Evolutionary conservation across 345 rosid genomes (phyloP).

Genomic region (Aegle marmelos): DNA sequence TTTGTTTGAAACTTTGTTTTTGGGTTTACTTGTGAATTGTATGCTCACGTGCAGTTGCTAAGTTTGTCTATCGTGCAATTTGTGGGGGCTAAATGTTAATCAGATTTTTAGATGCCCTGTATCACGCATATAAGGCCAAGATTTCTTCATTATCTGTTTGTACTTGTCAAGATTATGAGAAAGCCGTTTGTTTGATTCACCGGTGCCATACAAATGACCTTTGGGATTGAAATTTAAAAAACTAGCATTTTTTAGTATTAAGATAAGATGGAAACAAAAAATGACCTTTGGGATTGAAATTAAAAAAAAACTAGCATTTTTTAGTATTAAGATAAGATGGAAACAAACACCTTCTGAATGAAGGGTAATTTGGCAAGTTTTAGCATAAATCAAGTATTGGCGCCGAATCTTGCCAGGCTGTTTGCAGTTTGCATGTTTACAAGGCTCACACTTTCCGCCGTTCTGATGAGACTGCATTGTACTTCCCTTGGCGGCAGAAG

Average conservation of each 20-base stretch:
- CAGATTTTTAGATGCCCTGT: background rate
- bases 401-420: background rate
- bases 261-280: too few species aligned
- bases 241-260: background rate
- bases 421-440: background rate
- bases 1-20: background rate
- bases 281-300: too few species aligned
- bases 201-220: background rate
- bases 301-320: background rate
- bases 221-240: background rate
- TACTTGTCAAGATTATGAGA: background rate
- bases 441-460: background rate
- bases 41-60: background rate
- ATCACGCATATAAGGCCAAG: background rate
- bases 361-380: background rate
- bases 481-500: background rate
- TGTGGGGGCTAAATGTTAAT: background rate
- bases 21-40: background rate
- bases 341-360: background rate
- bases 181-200: background rate
- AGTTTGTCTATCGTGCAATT: background rate
- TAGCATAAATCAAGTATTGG: background rate
- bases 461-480: background rate
- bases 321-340: background rate
- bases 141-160: background rate